phyloP scores from a whole-genome alignment of 768 basidiomycete species.

The Russula compacta region DNA sequence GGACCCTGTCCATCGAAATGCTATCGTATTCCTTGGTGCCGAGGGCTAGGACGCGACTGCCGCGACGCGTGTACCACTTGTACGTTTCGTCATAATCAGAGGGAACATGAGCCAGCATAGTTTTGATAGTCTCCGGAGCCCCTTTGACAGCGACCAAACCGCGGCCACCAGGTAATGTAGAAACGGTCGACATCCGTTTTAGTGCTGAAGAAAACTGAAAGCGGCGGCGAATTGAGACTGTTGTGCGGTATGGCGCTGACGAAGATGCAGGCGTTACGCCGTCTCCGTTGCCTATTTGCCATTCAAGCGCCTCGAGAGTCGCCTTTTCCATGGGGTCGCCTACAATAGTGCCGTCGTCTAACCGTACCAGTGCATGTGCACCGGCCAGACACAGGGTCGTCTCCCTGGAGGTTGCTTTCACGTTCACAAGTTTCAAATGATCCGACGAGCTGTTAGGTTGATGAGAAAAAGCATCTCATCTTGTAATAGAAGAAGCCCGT shows the following conservation, averaged over 20 bases:
- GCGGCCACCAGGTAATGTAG: constrained; percentile 50
- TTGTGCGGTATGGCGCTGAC: constrained; percentile 45
- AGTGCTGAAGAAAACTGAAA: constrained; percentile 98
- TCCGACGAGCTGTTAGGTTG: constrained; percentile 41
- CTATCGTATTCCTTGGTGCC: constrained; percentile 77
- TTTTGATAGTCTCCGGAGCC: constrained; percentile 92
- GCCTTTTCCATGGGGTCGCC: constrained; percentile 99
- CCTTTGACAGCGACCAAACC: constrained; percentile 80
- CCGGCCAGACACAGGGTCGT: constrained; percentile 86
- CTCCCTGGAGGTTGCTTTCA: constrained; percentile 65
- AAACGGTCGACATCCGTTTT: constrained; percentile 94
- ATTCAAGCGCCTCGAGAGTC: constrained; percentile 82
- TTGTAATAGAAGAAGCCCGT: constrained; percentile 27
- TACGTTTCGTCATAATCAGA: constrained; percentile 85
- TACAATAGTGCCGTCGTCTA: constrained; percentile 90
- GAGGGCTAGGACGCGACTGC: constrained; percentile 88
- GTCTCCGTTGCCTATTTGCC: constrained; percentile 54
- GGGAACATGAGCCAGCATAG: constrained; percentile 71
- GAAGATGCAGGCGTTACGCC: constrained; percentile 48
- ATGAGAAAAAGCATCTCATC: neutral
- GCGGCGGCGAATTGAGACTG: constrained; percentile 72
- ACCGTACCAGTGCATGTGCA: constrained; percentile 87
- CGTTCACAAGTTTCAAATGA: constrained; percentile 59
- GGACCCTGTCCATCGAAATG: constrained; percentile 65
- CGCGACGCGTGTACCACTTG: constrained; percentile 88